Percentiles rank a stretch among this genome's conserved stretches.
Conservation (phyloP, 805 yeast genomes). For the Isabelozyma rhagii region DNA sequence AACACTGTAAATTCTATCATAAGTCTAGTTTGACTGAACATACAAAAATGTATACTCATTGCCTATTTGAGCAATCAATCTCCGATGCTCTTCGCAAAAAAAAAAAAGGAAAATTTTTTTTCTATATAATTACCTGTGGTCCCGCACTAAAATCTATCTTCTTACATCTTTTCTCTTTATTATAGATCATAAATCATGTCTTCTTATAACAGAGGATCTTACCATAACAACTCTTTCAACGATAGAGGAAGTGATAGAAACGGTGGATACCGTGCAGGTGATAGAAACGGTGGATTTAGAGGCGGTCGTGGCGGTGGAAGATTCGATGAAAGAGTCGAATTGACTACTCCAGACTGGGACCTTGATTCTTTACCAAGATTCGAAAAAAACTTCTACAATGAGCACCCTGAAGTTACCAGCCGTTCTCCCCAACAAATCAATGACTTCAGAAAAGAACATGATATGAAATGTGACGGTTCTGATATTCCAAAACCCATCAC, state of each 20-base stretch:
- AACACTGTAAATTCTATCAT: background rate
- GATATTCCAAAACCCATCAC: constrained; percentile 95
- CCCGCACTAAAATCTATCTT: constrained; percentile 1
- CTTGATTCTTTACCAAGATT: constrained; percentile 74
- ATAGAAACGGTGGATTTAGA: constrained; percentile 37
- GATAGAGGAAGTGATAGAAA: constrained; percentile 34
- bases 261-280: constrained; percentile 20
- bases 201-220: constrained; percentile 23
- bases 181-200: background rate
- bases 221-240: constrained; percentile 33
- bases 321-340: constrained; percentile 44
- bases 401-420: constrained; percentile 71
- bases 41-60: background rate
- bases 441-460: constrained; percentile 75
- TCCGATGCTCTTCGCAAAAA: background rate
- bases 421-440: constrained; percentile 73
- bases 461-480: constrained; percentile 80
- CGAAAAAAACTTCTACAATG: constrained; percentile 92
- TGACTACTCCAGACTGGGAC: constrained; percentile 81
- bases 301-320: constrained; percentile 32
- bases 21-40: background rate
- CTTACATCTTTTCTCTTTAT: background rate
- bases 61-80: constrained; percentile 1
- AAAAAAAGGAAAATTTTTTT: constrained; percentile 1
- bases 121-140: background rate